These are phyloP conservation scores for Pleurotus salmoneostramineus DNA, from an alignment of 768 basidiomycete genomes.

Conservation along the genomic window DNA sequence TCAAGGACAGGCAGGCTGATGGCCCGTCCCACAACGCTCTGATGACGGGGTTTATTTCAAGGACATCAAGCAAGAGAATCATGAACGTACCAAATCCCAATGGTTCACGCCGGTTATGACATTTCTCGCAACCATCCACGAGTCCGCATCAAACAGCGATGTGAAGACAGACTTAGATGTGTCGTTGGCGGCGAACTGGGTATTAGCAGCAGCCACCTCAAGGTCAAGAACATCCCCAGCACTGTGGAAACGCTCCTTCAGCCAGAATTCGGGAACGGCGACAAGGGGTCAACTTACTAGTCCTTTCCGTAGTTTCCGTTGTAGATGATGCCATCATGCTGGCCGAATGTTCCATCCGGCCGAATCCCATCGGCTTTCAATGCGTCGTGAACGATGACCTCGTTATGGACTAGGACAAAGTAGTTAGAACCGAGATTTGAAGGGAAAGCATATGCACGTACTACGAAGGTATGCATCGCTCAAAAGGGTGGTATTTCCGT, in stretches of 20 bases:
- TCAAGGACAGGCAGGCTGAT: constrained; percentile 61
- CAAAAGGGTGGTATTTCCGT: constrained; percentile 38
- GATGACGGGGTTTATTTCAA: neutral
- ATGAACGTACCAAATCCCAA: constrained; percentile 64
- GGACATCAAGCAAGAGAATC: neutral
- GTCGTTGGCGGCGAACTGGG: constrained; percentile 45
- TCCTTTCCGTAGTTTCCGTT: constrained; percentile 68
- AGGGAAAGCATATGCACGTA: neutral
- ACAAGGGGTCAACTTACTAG: constrained; percentile 21
- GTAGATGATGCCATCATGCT: constrained; percentile 63
- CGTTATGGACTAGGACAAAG: constrained; percentile 33
- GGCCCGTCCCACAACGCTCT: constrained; percentile 46
- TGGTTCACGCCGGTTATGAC: constrained; percentile 52
- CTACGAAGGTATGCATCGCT: constrained; percentile 40
- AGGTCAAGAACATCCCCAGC: constrained; percentile 59
- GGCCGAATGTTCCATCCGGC: constrained; percentile 46
- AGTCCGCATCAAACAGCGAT: constrained; percentile 51
- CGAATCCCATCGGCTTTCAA: constrained; percentile 58
- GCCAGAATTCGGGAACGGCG: neutral
- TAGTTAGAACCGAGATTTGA: neutral
- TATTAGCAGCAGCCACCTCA: constrained; percentile 58
- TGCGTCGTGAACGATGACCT: constrained; percentile 44
- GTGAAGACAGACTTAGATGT: constrained; percentile 44
- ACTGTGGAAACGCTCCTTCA: constrained; percentile 23
- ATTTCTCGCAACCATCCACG: constrained; percentile 72